Base-by-base conservation (phyloP, 768 basidiomycete genomes). In the Amanita jacksonii region DNA sequence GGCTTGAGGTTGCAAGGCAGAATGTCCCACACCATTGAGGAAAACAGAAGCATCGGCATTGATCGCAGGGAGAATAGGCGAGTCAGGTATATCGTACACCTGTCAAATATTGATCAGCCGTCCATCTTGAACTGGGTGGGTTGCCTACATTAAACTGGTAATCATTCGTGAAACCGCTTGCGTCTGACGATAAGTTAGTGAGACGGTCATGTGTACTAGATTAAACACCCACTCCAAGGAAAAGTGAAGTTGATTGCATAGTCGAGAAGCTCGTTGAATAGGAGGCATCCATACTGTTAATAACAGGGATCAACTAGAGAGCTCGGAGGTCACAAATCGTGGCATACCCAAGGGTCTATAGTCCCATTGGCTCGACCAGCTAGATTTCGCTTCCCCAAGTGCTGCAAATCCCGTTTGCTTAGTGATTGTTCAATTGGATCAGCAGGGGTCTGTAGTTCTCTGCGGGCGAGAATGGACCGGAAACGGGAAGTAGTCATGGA, bases 211-310 rank as follows among this genome's bases (percentile, higher is more conserved):
- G 38, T 13, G 37, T 7, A 33, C 7, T 8, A 38, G 8, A 18
- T 8, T 6, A 10, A 50, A 28, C 2, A 58, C 68, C 16, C 61
- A 76, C 70, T 70, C 71, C 70, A 75, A 1, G 84, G 84, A 54
- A 69, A 76, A 0, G 83, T 81, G 54, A 68, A 85, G 54, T 86
- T 87, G 47, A 76, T 41, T 12, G 82, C 79, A 50, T 85, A 85
- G 59, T 85, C 83, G 24, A 81, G 52, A 60, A 79, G 72, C 62
- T 80, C 75, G 46, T 78, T 73, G 38, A 74, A 69, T 8, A 85
- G 55, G 43, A 76, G 65, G 58, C 85, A 86, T 4, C 77, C 77
- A 36, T 81, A 81, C 78, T 73, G 47, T 1, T 49, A 10, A 36
- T 38, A 41, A 45, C 44, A 50, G 40, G 7, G 7, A 27, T 47